These are phyloP conservation scores for Avena insularis DNA, from an alignment of 176 grass and related monocot species.

Conservation along the genomic window DNA sequence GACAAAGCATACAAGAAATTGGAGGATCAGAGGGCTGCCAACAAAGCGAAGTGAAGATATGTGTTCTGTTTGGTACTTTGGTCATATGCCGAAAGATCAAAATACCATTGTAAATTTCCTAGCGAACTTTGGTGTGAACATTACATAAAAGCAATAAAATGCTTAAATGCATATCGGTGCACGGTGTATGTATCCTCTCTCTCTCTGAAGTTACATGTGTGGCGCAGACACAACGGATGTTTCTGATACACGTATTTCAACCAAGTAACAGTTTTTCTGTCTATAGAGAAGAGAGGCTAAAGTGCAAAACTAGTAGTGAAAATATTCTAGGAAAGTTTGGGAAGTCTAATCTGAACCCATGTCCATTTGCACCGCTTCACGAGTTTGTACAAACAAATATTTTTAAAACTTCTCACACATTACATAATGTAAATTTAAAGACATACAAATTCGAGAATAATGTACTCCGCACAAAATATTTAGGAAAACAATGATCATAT, in stretches of 20 bases:
- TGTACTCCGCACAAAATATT: background rate
- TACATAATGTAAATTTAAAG: background rate
- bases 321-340: background rate
- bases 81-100: background rate
- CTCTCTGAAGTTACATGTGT: too few species aligned
- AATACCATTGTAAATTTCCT: constrained; percentile 37
- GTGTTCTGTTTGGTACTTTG: constrained; percentile 8
- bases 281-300: background rate
- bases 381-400: background rate
- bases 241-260: constrained; percentile 2
- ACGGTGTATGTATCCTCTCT: background rate
- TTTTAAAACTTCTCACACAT: background rate
- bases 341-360: background rate
- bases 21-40: constrained; percentile 48
- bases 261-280: background rate
- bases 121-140: constrained; percentile 25
- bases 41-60: constrained; percentile 46
- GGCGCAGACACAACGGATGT: too few species aligned
- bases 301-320: background rate
- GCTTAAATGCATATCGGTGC: constrained; percentile 35
- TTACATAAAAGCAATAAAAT: constrained; percentile 47
- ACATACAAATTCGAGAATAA: background rate
- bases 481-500: background rate
- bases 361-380: background rate
- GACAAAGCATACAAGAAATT: constrained; percentile 69